Conservation (phyloP, 768 basidiomycete genomes). For the Boletus rex-veris region DNA sequence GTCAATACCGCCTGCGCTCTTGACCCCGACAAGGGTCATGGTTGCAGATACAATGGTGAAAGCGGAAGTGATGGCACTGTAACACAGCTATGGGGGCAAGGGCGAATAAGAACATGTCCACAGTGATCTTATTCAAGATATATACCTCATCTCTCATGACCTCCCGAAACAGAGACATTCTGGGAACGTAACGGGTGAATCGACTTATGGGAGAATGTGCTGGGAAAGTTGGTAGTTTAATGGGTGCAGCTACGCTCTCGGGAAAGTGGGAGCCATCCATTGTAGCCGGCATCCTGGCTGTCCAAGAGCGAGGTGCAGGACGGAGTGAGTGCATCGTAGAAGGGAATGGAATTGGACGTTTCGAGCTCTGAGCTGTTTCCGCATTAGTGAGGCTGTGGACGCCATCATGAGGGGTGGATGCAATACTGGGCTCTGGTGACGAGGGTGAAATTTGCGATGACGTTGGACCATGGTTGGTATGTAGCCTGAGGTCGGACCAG, state of each 20-base stretch:
- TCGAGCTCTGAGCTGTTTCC: background rate
- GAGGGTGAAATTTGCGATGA: background rate
- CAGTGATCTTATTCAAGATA: background rate
- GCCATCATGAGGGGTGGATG: background rate
- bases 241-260: slow-evolving; percentile 1
- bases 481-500: slow-evolving; percentile 47
- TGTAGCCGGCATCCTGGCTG: slow-evolving; percentile 15
- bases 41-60: slow-evolving; percentile 47
- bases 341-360: slow-evolving; percentile 2
- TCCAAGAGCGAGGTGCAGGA: slow-evolving; percentile 11
- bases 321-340: background rate
- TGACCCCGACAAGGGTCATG: slow-evolving; percentile 49
- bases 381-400: background rate
- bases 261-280: slow-evolving; percentile 2
- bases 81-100: slow-evolving; percentile 40
- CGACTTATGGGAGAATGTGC: slow-evolving; percentile 22
- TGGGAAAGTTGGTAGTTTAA: slow-evolving; percentile 17
- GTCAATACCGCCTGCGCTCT: slow-evolving; percentile 42
- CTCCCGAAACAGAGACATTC: slow-evolving; percentile 50
- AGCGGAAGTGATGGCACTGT: slow-evolving; percentile 51
- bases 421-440: slow-evolving; percentile 6
- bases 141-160: slow-evolving; percentile 66
- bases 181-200: slow-evolving; percentile 47
- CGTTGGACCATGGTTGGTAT: background rate
- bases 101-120: background rate